These are phyloP conservation scores for Penicillium cataractarum DNA, from an alignment of 495 filamentous ascomycete species.

Conservation along the genomic window DNA sequence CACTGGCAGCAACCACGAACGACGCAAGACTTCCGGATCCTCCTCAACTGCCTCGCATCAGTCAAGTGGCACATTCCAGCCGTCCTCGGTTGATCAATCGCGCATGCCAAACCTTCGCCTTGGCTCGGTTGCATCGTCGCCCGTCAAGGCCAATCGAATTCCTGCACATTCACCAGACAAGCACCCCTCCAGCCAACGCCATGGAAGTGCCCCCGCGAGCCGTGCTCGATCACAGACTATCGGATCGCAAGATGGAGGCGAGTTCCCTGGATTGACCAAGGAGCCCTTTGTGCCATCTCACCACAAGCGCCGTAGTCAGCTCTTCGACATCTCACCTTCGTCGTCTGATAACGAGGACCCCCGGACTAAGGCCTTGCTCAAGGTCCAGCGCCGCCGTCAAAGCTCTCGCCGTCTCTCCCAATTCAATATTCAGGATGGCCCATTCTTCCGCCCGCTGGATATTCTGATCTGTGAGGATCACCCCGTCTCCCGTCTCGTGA, in stretches of 20 bases:
- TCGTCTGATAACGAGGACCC: constrained; percentile 97
- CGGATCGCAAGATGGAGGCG: constrained; percentile 89
- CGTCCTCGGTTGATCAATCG: constrained; percentile 65
- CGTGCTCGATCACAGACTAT: constrained; percentile 89
- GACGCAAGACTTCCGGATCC: constrained; percentile 82
- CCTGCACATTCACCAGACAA: constrained; percentile 59
- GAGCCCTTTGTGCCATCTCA: constrained; percentile 74
- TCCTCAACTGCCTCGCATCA: constrained; percentile 83
- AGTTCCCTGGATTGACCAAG: constrained; percentile 53
- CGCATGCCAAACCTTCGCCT: constrained; percentile 56
- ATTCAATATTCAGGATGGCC: constrained; percentile 78
- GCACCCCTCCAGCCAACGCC: constrained; percentile 42
- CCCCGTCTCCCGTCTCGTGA: constrained; percentile 93
- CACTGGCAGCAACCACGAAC: constrained; percentile 71
- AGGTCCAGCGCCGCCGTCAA: constrained; percentile 88
- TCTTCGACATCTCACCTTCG: constrained; percentile 95
- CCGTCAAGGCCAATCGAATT: constrained; percentile 71
- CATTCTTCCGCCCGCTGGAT: constrained; percentile 86
- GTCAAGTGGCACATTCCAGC: constrained; percentile 70
- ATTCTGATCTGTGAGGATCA: constrained; percentile 98
- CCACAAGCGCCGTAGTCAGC: constrained; percentile 88
- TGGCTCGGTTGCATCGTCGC: constrained; percentile 70
- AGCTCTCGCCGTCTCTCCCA: constrained; percentile 91
- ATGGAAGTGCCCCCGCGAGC: constrained; percentile 52
- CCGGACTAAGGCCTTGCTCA: constrained; percentile 85